These are phyloP conservation scores for Deakozyma indianensis DNA, from an alignment of 805 yeast species.

Conservation along the genomic window DNA sequence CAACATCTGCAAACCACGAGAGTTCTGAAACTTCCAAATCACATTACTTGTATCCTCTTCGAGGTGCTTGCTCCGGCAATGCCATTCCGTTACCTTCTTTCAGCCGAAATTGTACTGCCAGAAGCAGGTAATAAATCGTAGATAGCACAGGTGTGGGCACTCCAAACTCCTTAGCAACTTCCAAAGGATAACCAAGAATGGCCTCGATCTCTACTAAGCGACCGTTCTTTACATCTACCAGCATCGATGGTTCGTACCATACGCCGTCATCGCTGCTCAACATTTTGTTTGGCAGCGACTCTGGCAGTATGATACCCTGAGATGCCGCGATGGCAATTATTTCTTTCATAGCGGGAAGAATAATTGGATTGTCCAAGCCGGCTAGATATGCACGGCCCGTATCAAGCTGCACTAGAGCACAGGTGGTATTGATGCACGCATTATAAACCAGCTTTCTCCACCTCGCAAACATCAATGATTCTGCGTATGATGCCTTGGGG, in stretches of 20 bases:
- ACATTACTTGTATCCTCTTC: neutral
- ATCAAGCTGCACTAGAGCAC: constrained; percentile 45
- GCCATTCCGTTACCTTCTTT: constrained; percentile 39
- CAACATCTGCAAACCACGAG: too few species aligned
- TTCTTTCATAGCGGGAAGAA: constrained; percentile 55
- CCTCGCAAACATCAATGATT: constrained; percentile 37
- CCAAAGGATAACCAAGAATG: constrained; percentile 51
- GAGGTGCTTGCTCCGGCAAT: neutral
- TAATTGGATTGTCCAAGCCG: constrained; percentile 28
- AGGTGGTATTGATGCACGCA: constrained; percentile 47
- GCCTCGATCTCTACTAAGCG: constrained; percentile 61
- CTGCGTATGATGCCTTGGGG: constrained; percentile 27
- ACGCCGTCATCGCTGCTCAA: constrained; percentile 44
- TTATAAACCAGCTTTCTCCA: constrained; percentile 61
- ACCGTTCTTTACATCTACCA: constrained; percentile 49
- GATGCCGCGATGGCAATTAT: constrained; percentile 50
- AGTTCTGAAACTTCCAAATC: too few species aligned
- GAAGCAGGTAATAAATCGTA: constrained; percentile 42
- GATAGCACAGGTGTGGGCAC: constrained; percentile 46
- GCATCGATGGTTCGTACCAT: constrained; percentile 59
- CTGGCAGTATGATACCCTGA: constrained; percentile 45
- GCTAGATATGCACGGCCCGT: constrained; percentile 37
- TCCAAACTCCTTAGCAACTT: constrained; percentile 32
- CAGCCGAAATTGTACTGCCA: constrained; percentile 44
- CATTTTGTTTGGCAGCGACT: constrained; percentile 33